These are phyloP conservation scores for Gossypium australe DNA, from an alignment of 345 rosid species.

Conservation along the genomic window DNA sequence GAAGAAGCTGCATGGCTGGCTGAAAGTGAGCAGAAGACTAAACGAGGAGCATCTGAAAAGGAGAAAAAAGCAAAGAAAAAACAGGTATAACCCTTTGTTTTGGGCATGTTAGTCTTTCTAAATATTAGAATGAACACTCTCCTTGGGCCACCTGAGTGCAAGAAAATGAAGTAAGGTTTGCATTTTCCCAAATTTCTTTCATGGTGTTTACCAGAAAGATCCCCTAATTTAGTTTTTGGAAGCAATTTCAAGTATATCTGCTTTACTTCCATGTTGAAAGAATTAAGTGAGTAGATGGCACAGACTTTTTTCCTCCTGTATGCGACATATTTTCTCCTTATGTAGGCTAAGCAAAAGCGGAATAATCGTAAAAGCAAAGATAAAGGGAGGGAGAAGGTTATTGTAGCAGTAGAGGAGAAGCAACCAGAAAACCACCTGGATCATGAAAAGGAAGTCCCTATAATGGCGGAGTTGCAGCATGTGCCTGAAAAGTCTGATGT, in stretches of 20 bases:
- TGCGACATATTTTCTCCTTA: background rate
- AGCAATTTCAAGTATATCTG: background rate
- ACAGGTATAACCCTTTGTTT: constrained; percentile 37
- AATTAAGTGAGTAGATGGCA: background rate
- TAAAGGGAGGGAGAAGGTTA: constrained; percentile 59
- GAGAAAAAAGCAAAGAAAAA: constrained; percentile 90
- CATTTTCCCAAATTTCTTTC: background rate
- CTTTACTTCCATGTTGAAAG: background rate
- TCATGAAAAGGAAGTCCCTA: constrained; percentile 41
- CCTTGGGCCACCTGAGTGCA: background rate
- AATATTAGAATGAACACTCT: background rate
- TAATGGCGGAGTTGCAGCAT: constrained; percentile 37
- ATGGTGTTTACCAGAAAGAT: background rate
- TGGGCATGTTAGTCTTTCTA: background rate
- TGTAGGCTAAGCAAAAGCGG: constrained; percentile 82
- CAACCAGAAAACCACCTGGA: constrained; percentile 31
- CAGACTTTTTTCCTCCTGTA: background rate
- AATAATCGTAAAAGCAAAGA: constrained; percentile 78
- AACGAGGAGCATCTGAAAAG: constrained; percentile 57
- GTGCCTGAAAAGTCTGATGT: constrained; percentile 56
- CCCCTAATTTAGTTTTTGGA: background rate
- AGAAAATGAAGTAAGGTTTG: background rate
- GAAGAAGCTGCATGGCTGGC: constrained; percentile 89
- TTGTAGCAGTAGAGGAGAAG: constrained; percentile 31
- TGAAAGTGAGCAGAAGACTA: constrained; percentile 65